Evolutionary conservation across 306 rosid species (phyloP), one percentile per base, ranked within the genome.

Genomic region (Prunus campanulata): DNA sequence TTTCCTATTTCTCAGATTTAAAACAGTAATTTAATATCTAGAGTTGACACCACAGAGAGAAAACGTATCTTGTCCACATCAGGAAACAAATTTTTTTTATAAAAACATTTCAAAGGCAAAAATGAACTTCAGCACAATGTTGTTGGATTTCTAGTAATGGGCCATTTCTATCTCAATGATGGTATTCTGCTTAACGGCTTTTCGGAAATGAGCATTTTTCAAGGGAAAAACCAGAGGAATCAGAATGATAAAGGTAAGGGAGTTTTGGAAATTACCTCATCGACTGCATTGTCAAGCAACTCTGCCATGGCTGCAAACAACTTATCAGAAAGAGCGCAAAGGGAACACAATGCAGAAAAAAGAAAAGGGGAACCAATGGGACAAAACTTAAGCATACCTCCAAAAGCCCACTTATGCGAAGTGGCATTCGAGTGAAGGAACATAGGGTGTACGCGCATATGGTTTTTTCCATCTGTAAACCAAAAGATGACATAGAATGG

Each of bases 381-480:
- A 54, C 64, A n/a, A 12, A 54, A 27, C 13, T 63, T 72, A 62
- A 75, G 74, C 90, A 78, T 88, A 94, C 98, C 98, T 49, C 98
- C 98, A 89, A 92, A 94, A 54, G 89, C 90, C 98, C 98, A 94
- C 80, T 90, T 94, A 77, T 94, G 98, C 5, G 98, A 94, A 71
- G 98, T 94, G 71, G 98, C 98, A 90, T 94, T 94, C 29, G 98
- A 94, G 83, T 94, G 98, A 78, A 94, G 95, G 83, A 94, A 94
- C 92, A 79, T 80, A 11, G 98, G 98, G 72, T 94, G 93, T 74
- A 92, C 88, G 30, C 85, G 91, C 66, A 95, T 83, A 83, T 89
- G 86, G 79, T 85, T 90, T 73, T 87, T 87, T 4, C 81, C 85
- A 85, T 86, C 98, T 95, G 89, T 82, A 76, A 79, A 6, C 59